Evolutionary conservation across 2,329 filamentous ascomycete species (phyloP).

Genomic region (Aspergillus sp.): DNA sequence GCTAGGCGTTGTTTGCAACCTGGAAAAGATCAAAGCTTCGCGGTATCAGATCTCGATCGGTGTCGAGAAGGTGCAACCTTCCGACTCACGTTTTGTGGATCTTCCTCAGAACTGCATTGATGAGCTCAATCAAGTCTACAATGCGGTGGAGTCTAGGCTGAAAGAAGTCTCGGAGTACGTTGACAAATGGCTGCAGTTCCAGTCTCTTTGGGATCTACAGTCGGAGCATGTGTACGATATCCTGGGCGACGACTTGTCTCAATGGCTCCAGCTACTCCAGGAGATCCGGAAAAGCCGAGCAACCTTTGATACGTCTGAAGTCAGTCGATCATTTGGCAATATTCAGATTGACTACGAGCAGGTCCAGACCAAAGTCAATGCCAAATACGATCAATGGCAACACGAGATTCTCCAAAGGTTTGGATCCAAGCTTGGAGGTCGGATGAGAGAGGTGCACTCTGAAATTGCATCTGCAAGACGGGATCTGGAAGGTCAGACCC

Average conservation of each 20-base stretch:
- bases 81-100: conserved; percentile 68
- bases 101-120: conserved; percentile 80
- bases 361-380: conserved; percentile 97
- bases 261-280: conserved; percentile 93
- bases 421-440: conserved; percentile 78
- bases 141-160: conserved; percentile 78
- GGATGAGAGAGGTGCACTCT: conserved; percentile 87
- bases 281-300: conserved; percentile 93
- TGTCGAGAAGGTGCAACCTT: conserved; percentile 36
- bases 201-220: conserved; percentile 96
- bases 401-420: conserved; percentile 95
- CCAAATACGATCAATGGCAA: conserved; percentile 99
- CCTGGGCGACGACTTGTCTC: conserved; percentile 83
- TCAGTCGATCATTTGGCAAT: conserved; percentile 88
- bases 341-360: conserved; percentile 97
- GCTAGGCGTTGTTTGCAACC: conserved; percentile 87
- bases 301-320: conserved; percentile 96
- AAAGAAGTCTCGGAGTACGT: conserved; percentile 79
- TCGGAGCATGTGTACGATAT: conserved; percentile 92
- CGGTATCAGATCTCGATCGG: conserved; percentile 85
- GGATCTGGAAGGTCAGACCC: conserved; percentile 85
- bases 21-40: conserved; percentile 91
- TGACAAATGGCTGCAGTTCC: conserved; percentile 97
- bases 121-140: conserved; percentile 75
- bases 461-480: conserved; percentile 88